Base-by-base conservation (phyloP, 1,139 yeast species). In the Scheffersomyces cryptocercus region DNA sequence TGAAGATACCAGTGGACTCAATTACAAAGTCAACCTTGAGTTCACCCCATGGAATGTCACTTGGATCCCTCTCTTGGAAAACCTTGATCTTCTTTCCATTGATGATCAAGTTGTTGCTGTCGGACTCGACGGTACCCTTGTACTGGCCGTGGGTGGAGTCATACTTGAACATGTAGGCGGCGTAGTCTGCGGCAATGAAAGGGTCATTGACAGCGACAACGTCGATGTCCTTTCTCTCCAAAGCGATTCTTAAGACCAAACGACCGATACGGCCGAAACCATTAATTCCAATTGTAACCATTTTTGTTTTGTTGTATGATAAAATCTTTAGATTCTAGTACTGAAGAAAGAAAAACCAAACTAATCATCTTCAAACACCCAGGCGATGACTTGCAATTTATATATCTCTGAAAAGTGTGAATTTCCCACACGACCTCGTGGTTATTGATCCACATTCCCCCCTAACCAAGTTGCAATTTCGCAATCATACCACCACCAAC, bases 221-320 rank as follows among this genome's bases (percentile, higher is more conserved):
- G 43, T 56, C 48, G 45, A 56, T 55, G 54, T 56, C 60, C 33
- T 43, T 36, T 49, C 60, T 51, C 41, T 51, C 40, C 40, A 56
- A 49, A 32, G 59, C 59, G 34, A 53, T 43, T 50, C 59, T 52
- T 44, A 54, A 43, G 37, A 56, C 60, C 51, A 56, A 56, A 49
- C 60, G 58, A 28, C 60, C 60, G 40, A 56, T 56, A 49, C 60
- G 52, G 47, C 60, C 60, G 52, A 56, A 56, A 39, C 60, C 60
- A 55, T 56, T 56, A 42, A 56, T 55, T 49, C 60, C 60, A 49
- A 56, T 50, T 40, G 50, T 56, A 48, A 54, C 51, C 44, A 54
- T 54, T 36, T 13, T 34, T 30, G 14, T 11, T 20, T 6, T 37
- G 4, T 10, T 9, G 13, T 16, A 32, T 20, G 13, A 20, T 20